These are phyloP conservation scores for Pichia sp. DNA, from an alignment of 1,139 yeast species.

Conservation along the genomic window DNA sequence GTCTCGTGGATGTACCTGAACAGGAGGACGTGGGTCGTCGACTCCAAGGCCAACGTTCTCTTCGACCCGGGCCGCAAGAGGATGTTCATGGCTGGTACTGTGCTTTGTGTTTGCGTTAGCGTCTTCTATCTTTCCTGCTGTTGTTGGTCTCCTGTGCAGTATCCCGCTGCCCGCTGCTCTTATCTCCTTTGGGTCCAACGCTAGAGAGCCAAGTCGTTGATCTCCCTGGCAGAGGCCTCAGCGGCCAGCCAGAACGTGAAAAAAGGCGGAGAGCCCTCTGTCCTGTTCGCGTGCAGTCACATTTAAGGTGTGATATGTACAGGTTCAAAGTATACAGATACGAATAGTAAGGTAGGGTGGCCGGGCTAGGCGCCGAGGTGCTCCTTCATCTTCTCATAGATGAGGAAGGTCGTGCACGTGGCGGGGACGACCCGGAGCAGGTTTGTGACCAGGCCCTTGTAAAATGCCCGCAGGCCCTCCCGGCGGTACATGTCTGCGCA, in stretches of 20 bases:
- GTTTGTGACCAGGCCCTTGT: constrained; percentile 74
- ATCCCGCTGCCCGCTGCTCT: too few species aligned
- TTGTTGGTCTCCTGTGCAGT: not conserved
- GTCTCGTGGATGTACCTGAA: constrained; percentile 39
- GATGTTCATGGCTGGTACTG: constrained; percentile 8
- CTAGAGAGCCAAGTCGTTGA: not conserved
- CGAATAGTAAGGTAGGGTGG: not conserved
- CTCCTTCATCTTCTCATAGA: constrained; percentile 49
- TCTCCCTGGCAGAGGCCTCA: not conserved
- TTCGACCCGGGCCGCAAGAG: constrained; percentile 24
- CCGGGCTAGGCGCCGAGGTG: not conserved
- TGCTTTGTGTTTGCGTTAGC: not conserved
- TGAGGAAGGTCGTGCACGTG: constrained; percentile 65
- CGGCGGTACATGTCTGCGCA: constrained; percentile 31
- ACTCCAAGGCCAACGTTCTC: constrained; percentile 51
- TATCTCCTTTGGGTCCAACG: not conserved
- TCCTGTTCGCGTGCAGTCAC: not conserved
- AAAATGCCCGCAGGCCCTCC: constrained; percentile 62
- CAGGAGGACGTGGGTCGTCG: constrained; percentile 47
- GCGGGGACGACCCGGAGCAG: constrained; percentile 66
- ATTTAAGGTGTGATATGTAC: not conserved
- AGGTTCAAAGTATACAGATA: not conserved
- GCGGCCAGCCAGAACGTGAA: too few species aligned
- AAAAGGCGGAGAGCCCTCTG: too few species aligned
- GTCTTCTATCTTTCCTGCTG: not conserved